Evolutionary conservation across 148 eudicot species (phyloP).

Genomic region (Persicaria tinctoria): DNA sequence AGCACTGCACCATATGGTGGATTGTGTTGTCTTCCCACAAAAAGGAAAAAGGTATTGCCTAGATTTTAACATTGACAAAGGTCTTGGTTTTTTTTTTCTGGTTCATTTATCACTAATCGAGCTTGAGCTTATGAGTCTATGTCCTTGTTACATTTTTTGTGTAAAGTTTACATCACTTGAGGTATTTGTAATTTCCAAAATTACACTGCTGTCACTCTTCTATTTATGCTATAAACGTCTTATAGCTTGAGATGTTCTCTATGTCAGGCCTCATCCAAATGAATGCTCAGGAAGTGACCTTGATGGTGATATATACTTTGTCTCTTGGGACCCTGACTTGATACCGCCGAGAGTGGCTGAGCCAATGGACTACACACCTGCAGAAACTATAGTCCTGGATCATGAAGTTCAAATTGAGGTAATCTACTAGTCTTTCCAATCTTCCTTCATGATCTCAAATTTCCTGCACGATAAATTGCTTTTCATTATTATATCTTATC

Average conservation of each 20-base stretch:
- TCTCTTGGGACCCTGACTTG: slow-evolving; percentile 79
- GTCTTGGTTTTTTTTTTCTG: neutral
- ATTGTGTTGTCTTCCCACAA: slow-evolving; percentile 73
- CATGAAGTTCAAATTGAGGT: slow-evolving; percentile 81
- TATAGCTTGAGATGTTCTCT: neutral
- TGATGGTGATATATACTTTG: slow-evolving; percentile 90
- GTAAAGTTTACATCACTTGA: neutral
- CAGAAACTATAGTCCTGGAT: slow-evolving; percentile 33
- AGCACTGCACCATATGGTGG: slow-evolving; percentile 62
- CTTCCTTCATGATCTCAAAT: neutral
- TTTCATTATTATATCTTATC: neutral
- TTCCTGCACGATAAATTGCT: neutral
- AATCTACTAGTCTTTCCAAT: neutral
- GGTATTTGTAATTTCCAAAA: neutral
- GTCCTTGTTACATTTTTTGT: neutral
- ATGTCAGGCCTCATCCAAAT: slow-evolving; percentile 82
- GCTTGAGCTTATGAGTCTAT: neutral
- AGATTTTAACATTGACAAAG: neutral
- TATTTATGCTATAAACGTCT: neutral
- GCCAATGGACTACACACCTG: slow-evolving; percentile 74
- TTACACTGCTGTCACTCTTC: neutral
- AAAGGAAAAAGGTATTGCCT: slow-evolving; percentile 44
- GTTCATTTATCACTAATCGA: neutral
- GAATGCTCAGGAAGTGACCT: slow-evolving; percentile 98
- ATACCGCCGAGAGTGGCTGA: slow-evolving; percentile 45